Evolutionary conservation across 192 early-diverging fungal genomes (phyloP).

Genomic region (Chytriomyces confervae): DNA sequence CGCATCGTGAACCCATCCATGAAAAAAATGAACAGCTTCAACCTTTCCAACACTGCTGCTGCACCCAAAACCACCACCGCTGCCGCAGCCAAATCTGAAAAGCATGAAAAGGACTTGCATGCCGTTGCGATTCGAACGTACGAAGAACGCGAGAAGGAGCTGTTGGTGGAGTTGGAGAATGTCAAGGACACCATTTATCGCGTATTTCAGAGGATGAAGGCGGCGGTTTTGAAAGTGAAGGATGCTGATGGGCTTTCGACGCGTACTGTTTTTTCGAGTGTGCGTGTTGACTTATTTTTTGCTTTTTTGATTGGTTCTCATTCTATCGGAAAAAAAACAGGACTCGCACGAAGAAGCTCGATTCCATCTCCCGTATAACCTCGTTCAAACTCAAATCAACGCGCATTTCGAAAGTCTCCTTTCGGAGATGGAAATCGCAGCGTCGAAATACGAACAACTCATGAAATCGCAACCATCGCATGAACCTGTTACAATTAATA

Average conservation of each 20-base stretch:
- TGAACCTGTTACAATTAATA: no score
- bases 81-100: background rate
- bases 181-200: constrained; percentile 11
- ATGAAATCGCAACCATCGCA: no score
- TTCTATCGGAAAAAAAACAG: background rate
- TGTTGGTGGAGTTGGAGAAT: constrained; percentile 2
- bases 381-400: background rate
- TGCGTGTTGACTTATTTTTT: background rate
- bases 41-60: background rate
- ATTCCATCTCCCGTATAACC: constrained; percentile 28
- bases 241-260: constrained; percentile 5
- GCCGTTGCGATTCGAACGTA: background rate
- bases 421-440: no score
- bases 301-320: background rate
- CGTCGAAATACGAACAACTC: no score
- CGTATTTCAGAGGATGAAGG: no score
- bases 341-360: constrained; percentile 24
- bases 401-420: no score
- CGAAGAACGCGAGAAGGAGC: constrained; percentile 32
- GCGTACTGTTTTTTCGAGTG: no score
- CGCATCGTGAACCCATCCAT: constrained; percentile 24
- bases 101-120: constrained; percentile 19
- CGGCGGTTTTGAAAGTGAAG: background rate
- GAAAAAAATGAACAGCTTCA: background rate
- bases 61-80: background rate